phyloP scores from a whole-genome alignment of 768 basidiomycete species.

The Suillus brevipes region DNA sequence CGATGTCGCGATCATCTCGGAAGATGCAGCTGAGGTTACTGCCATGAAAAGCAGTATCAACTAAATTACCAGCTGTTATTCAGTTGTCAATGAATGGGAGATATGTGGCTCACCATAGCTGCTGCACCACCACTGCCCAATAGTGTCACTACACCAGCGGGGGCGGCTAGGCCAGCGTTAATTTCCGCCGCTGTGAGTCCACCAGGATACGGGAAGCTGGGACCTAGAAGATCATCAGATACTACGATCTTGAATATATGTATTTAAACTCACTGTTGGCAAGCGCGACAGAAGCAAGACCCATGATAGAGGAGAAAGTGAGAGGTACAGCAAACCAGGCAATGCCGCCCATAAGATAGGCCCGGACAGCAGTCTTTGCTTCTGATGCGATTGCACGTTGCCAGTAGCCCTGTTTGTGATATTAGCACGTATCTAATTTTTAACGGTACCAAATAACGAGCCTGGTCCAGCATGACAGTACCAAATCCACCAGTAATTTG shows the following conservation, averaged over 20 bases:
- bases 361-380: conserved; percentile 37
- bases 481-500: conserved; percentile 22
- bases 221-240: conserved; percentile 24
- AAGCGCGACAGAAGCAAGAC: conserved; percentile 34
- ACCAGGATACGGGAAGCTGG: conserved; percentile 40
- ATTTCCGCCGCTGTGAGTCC: conserved; percentile 28
- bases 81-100: not conserved
- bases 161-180: conserved; percentile 37
- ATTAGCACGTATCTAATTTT: not conserved
- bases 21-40: conserved; percentile 33
- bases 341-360: conserved; percentile 40
- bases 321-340: conserved; percentile 44
- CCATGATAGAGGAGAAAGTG: conserved; percentile 37
- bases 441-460: not conserved
- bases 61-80: conserved; percentile 14
- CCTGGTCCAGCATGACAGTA: conserved; percentile 21
- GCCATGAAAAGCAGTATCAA: conserved; percentile 36
- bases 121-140: conserved; percentile 38
- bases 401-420: conserved; percentile 32
- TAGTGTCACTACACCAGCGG: conserved; percentile 34
- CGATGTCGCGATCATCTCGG: conserved; percentile 39
- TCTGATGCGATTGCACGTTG: conserved; percentile 39
- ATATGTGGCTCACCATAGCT: conserved; percentile 27
- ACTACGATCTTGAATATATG: not conserved
- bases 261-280: conserved; percentile 12